Conservation (phyloP, 257 asterid genomes). For the Knoxia roxburghii region DNA sequence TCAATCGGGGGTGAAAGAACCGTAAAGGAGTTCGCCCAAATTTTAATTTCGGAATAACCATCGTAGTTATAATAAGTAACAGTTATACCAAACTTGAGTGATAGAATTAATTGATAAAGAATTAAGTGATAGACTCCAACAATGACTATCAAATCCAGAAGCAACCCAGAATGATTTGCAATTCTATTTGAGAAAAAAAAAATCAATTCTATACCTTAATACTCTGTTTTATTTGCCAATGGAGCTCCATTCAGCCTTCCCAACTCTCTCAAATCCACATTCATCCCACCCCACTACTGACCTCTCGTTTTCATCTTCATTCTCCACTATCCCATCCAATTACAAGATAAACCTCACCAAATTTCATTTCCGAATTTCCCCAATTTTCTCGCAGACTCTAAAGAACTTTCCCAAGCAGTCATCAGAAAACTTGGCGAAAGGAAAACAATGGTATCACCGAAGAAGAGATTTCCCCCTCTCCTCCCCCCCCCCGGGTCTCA, state of each 20-base stretch:
- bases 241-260: conserved; percentile 69
- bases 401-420: conserved; percentile 92
- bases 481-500: no score
- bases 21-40: no score
- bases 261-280: conserved; percentile 31
- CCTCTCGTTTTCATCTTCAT: conserved; percentile 64
- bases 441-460: conserved; percentile 65
- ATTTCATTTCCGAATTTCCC: conserved; percentile 11
- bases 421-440: conserved; percentile 80
- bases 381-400: conserved; percentile 53
- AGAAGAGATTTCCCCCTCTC: conserved; percentile 66
- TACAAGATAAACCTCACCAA: conserved; percentile 44
- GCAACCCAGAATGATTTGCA: neutral
- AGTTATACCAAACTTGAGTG: no score
- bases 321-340: conserved; percentile 54
- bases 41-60: no score
- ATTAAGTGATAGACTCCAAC: no score
- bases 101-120: no score
- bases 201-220: neutral
- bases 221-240: conserved; percentile 15
- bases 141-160: conserved; percentile 8
- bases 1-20: no score
- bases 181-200: neutral
- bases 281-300: conserved; percentile 32
- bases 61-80: no score